Evolutionary conservation across 768 basidiomycete species (phyloP).

Genomic region (Epithele typhae): DNA sequence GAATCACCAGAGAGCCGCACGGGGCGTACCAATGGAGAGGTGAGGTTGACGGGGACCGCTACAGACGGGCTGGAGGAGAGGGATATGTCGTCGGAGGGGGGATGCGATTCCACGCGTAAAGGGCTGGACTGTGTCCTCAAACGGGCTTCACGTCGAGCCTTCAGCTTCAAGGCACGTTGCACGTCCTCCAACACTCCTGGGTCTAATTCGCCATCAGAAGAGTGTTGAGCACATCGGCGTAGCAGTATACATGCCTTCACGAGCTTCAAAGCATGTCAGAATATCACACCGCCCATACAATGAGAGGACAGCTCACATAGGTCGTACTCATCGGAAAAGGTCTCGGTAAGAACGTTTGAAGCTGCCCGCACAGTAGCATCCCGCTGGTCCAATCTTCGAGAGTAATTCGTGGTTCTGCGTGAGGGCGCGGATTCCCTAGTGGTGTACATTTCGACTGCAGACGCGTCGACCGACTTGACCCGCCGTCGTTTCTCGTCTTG

Average conservation of each 20-base stretch:
- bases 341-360: constrained; percentile 9
- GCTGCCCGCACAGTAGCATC: constrained; percentile 2
- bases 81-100: constrained; percentile 26
- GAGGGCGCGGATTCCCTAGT: not conserved
- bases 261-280: constrained; percentile 42
- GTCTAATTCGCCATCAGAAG: constrained; percentile 39
- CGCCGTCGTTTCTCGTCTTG: constrained; percentile 24
- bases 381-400: constrained; percentile 9
- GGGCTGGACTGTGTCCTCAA: constrained; percentile 28
- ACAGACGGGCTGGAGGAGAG: constrained; percentile 30
- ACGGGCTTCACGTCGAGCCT: constrained; percentile 72
- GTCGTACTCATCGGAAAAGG: constrained; percentile 75
- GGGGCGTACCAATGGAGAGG: constrained; percentile 2
- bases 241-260: constrained; percentile 56
- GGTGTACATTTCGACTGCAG: not conserved
- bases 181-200: constrained; percentile 80
- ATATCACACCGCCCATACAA: not conserved
- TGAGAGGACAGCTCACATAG: constrained; percentile 47
- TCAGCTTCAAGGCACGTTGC: constrained; percentile 67
- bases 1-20: constrained; percentile 20
- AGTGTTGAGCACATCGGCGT: not conserved
- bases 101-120: constrained; percentile 17
- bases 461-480: constrained; percentile 26
- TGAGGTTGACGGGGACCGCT: constrained; percentile 1
- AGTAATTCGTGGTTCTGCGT: constrained; percentile 4